phyloP scores from a whole-genome alignment of 1,284 basidiomycete genomes.

The Naganishia liquefaciens region DNA sequence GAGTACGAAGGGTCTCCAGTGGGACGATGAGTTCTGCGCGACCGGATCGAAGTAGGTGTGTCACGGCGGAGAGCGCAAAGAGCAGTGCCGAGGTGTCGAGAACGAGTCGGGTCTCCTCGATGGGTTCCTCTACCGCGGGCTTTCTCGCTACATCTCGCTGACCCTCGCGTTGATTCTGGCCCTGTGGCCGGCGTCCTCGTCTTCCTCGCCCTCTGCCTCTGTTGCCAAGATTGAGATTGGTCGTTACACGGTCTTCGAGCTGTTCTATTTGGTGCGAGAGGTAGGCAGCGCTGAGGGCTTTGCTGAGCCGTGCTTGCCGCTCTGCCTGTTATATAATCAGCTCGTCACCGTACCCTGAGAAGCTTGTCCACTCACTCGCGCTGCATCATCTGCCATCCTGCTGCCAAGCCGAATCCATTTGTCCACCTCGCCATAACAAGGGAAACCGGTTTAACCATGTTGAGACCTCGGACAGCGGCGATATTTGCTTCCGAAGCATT shows the following conservation, averaged over 20 bases:
- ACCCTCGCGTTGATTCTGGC: slow-evolving; percentile 26
- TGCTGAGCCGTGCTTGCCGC: slow-evolving; percentile 47
- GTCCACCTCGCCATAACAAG: too few relatives aligned
- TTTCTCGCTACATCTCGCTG: slow-evolving; percentile 6
- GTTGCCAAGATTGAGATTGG: slow-evolving; percentile 4
- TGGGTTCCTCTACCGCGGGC: slow-evolving; percentile 23
- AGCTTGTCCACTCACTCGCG: not conserved
- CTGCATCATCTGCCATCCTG: slow-evolving; percentile 13
- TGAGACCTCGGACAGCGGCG: too few relatives aligned
- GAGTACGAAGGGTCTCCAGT: slow-evolving; percentile 83
- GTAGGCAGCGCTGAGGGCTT: slow-evolving; percentile 52
- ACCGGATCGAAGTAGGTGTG: slow-evolving; percentile 69
- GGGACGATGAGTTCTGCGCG: slow-evolving; percentile 73
- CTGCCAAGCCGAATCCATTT: too few relatives aligned
- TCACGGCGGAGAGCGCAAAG: slow-evolving; percentile 75
- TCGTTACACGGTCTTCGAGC: slow-evolving; percentile 42
- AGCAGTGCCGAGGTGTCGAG: slow-evolving; percentile 85
- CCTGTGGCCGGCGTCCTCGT: slow-evolving; percentile 5
- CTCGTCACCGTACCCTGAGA: not conserved
- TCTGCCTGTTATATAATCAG: slow-evolving; percentile 38
- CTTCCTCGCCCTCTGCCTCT: slow-evolving; percentile 12
- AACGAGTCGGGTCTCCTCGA: slow-evolving; percentile 67
- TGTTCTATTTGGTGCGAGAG: slow-evolving; percentile 53
- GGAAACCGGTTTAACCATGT: too few relatives aligned
- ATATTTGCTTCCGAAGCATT: too few relatives aligned